Percentiles rank a stretch among this genome's conserved stretches.
Evolutionary conservation across 768 basidiomycete genomes (phyloP).

Genomic region (Termitomyces sp.): DNA sequence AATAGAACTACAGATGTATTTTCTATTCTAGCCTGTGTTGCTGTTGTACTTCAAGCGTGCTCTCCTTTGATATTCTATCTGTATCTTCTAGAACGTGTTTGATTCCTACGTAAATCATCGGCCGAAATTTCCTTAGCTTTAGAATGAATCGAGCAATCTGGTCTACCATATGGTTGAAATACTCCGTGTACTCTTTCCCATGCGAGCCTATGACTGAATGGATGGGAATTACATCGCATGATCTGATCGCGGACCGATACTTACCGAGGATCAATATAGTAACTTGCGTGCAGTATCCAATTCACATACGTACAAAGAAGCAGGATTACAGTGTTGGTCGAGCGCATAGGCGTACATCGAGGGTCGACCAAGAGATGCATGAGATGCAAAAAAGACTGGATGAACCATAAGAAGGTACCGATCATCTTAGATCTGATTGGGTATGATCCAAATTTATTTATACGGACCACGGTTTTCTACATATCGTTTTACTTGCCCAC

Average conservation of each 20-base stretch:
- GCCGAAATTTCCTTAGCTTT: neutral
- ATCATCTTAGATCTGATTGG: conserved; percentile 20
- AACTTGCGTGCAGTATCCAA: neutral
- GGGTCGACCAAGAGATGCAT: neutral
- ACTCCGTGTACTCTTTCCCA: neutral
- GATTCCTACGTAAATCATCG: neutral
- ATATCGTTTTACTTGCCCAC: conserved; percentile 10
- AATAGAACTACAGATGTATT: neutral
- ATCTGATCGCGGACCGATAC: conserved; percentile 11
- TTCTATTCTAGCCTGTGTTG: neutral
- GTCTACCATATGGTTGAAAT: neutral
- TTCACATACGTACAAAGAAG: neutral
- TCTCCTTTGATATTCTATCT: neutral
- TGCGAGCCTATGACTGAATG: neutral
- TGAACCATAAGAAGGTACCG: neutral
- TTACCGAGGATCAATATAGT: neutral
- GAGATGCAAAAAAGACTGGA: neutral
- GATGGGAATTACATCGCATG: neutral
- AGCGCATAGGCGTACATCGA: neutral
- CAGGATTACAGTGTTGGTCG: neutral
- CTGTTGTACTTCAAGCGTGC: neutral
- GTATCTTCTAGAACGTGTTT: neutral
- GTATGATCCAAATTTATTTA: conserved; percentile 21
- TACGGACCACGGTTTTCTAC: conserved; percentile 9
- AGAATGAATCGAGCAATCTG: neutral